Conservation (phyloP, 345 rosid genomes). For the Euphorbia tirucalli region DNA sequence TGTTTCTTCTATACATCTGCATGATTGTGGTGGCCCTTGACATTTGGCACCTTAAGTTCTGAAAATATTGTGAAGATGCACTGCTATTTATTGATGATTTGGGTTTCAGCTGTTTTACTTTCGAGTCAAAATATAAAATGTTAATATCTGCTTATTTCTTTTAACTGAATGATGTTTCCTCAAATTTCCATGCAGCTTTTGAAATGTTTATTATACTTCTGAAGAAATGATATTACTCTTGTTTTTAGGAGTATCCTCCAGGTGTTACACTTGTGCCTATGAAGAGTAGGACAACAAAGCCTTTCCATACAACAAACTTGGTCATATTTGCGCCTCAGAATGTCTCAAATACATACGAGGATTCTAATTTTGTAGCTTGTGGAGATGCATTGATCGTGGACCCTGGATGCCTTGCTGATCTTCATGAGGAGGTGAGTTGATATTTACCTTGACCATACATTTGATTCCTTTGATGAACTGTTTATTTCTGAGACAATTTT, state of each 20-base stretch:
- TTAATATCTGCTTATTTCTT: background rate
- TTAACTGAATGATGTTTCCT: background rate
- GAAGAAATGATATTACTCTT: constrained; percentile 15
- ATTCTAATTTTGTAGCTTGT: constrained; percentile 36
- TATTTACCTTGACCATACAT: constrained; percentile 2
- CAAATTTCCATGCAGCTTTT: background rate
- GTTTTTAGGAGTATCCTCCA: constrained; percentile 83
- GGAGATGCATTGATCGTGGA: constrained; percentile 89
- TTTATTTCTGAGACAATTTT: constrained; percentile 15
- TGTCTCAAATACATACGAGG: constrained; percentile 32
- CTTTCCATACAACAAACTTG: constrained; percentile 76
- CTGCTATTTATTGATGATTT: background rate
- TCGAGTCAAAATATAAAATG: background rate
- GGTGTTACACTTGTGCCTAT: constrained; percentile 77
- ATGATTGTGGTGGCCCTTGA: background rate
- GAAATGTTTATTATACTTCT: background rate
- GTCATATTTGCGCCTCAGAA: constrained; percentile 61
- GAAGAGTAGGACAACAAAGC: constrained; percentile 67
- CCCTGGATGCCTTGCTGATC: constrained; percentile 64
- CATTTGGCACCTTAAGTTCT: background rate
- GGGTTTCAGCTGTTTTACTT: constrained; percentile 15
- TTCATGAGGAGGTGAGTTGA: constrained; percentile 55
- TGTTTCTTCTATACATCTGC: background rate
- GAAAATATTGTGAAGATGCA: background rate
- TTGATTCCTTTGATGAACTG: background rate